A percentile compares a stretch with the other conserved stretches of the same genome.
Evolutionary conservation across 2,329 filamentous ascomycete genomes (phyloP).

Genomic region (Fusarium redolens): DNA sequence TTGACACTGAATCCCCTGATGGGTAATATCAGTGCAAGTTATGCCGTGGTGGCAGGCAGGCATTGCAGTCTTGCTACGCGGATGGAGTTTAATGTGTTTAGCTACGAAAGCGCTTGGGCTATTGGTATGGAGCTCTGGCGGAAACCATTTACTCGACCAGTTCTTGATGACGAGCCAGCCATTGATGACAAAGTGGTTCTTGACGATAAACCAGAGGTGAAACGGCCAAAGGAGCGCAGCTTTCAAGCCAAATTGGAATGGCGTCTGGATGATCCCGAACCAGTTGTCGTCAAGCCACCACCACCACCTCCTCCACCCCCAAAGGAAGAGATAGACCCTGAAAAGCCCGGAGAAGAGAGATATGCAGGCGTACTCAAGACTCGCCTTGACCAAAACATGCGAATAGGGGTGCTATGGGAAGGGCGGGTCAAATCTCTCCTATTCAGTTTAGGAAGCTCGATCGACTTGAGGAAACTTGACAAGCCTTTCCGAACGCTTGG

Average conservation of each 20-base stretch:
- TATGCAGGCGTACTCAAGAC: conserved; percentile 91
- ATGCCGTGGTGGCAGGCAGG: conserved; percentile 87
- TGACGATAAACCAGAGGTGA: conserved; percentile 23
- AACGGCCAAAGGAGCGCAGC: conserved; percentile 54
- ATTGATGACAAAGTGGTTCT: conserved; percentile 43
- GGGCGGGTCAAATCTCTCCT: conserved; percentile 91
- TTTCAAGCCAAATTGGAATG: conserved; percentile 66
- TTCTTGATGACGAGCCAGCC: conserved; percentile 48
- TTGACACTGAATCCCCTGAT: conserved; percentile 94
- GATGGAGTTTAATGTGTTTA: conserved; percentile 98
- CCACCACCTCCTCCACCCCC: conserved; percentile 2
- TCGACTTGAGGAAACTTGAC: conserved; percentile 81
- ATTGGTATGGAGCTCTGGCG: conserved; percentile 95
- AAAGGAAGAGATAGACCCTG: conserved; percentile 25
- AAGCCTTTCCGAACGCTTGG: conserved; percentile 82
- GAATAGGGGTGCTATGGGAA: conserved; percentile 90
- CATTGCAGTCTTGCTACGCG: conserved; percentile 87
- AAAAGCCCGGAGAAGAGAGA: conserved; percentile 65
- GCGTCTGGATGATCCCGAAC: conserved; percentile 56
- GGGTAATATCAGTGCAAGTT: conserved; percentile 91
- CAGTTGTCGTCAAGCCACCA: conserved; percentile 17
- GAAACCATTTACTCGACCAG: conserved; percentile 60
- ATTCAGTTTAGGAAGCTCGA: conserved; percentile 87
- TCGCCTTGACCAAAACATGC: conserved; percentile 87
- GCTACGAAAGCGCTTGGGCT: conserved; percentile 94